phyloP scores from a whole-genome alignment of 176 grass and related monocot species.

The Oryza punctata region DNA sequence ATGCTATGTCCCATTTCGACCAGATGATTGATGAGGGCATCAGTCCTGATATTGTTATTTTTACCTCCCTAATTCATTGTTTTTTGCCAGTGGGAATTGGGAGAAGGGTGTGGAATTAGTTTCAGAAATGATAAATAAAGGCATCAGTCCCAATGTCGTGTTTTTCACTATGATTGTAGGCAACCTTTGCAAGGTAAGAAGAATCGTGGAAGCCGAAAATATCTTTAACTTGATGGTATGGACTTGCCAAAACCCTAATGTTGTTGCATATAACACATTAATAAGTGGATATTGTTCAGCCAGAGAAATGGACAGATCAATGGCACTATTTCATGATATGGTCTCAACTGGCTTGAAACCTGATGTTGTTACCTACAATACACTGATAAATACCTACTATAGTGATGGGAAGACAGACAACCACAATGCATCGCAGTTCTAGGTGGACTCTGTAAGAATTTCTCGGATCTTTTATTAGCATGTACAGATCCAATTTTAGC shows the following conservation, averaged over 20 bases:
- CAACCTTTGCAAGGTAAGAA: constrained; percentile 33
- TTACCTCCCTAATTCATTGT: constrained; percentile 19
- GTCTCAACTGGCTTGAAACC: not conserved
- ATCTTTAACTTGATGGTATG: not conserved
- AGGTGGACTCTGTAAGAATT: too few relatives aligned
- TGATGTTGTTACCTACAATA: not conserved
- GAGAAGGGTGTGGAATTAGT: constrained; percentile 29
- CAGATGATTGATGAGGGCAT: constrained; percentile 11
- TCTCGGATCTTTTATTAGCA: too few relatives aligned
- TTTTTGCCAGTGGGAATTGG: constrained; percentile 11
- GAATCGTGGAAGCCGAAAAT: constrained; percentile 1
- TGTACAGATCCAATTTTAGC: too few relatives aligned
- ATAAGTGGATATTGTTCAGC: not conserved
- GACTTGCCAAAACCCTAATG: not conserved
- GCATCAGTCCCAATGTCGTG: constrained; percentile 1
- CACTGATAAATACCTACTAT: not conserved
- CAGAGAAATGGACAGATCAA: not conserved
- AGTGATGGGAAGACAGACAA: not conserved
- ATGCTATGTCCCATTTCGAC: constrained; percentile 27
- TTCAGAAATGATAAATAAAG: constrained; percentile 23
- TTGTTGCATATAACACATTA: not conserved
- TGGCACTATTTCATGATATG: not conserved
- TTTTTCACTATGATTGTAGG: constrained; percentile 6
- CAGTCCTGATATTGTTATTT: constrained; percentile 6
- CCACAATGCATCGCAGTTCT: too few relatives aligned